These are phyloP conservation scores for Microcera coccophila DNA, from an alignment of 2,329 filamentous ascomycete genomes.

Conservation along the genomic window DNA sequence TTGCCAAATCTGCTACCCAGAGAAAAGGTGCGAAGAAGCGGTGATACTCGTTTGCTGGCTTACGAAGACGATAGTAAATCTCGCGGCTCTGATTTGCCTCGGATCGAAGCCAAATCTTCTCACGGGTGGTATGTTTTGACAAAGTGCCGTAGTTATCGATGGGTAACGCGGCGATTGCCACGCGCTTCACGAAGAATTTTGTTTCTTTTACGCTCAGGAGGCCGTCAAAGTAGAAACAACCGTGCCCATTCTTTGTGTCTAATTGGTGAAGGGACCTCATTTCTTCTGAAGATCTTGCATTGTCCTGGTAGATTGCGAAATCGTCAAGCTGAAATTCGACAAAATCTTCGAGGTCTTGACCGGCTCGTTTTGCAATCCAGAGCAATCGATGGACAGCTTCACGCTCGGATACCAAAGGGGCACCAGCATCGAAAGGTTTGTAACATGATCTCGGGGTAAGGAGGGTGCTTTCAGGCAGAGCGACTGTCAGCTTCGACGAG, in stretches of 20 bases:
- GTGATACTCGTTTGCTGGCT: constrained; percentile 56
- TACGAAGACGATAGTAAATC: constrained; percentile 62
- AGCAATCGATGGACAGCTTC: constrained; percentile 12
- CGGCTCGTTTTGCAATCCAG: constrained; percentile 8
- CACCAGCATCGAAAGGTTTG: constrained; percentile 29
- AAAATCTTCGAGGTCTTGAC: constrained; percentile 27
- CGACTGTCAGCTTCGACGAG: constrained; percentile 15
- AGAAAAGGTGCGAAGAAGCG: constrained; percentile 61
- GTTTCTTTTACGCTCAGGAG: constrained; percentile 44
- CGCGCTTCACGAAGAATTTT: constrained; percentile 49
- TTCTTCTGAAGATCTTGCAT: constrained; percentile 39
- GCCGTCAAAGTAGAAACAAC: constrained; percentile 57
- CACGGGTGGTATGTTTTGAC: constrained; percentile 43
- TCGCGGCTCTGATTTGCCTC: constrained; percentile 33
- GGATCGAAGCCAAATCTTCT: constrained; percentile 63
- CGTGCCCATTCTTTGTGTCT: constrained; percentile 32
- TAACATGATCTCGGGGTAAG: constrained; percentile 29
- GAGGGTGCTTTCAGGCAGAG: constrained; percentile 27
- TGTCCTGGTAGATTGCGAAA: constrained; percentile 55
- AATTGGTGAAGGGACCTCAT: constrained; percentile 55
- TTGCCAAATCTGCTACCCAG: constrained; percentile 68
- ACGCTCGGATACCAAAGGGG: constrained; percentile 21
- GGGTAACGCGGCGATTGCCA: constrained; percentile 56
- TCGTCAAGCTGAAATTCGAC: constrained; percentile 52
- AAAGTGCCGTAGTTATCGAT: constrained; percentile 62